A percentile compares a stretch with the other conserved stretches of the same genome.
phyloP scores from a whole-genome alignment of 106 monocot genomes.

The Narthecium ossifragum region DNA sequence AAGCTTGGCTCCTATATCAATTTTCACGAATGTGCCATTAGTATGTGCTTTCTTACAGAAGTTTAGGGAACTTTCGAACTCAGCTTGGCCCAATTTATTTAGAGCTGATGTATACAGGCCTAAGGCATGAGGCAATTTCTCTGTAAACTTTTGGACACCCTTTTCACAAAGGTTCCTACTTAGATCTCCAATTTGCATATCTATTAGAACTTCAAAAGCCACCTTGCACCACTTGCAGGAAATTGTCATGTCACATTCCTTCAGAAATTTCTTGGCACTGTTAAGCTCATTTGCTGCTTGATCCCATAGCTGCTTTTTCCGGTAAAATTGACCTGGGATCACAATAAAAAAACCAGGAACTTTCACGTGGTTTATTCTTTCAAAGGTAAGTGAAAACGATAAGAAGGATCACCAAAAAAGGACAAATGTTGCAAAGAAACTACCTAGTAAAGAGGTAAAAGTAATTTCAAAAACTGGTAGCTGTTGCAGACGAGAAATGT shows the following conservation, averaged over 20 bases:
- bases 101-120: conserved; percentile 15
- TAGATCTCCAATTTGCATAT: conserved; percentile 21
- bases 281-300: conserved; percentile 21
- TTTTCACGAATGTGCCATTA: background rate
- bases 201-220: conserved; percentile 8
- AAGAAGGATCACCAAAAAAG: background rate
- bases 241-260: background rate
- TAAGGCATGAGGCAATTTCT: conserved; percentile 1
- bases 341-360: background rate
- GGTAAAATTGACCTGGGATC: conserved; percentile 21
- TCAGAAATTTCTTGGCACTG: conserved; percentile 11
- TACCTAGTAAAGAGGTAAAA: conserved; percentile 21
- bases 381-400: background rate
- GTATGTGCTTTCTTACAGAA: background rate
- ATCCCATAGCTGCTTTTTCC: conserved; percentile 24
- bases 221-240: conserved; percentile 24
- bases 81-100: conserved; percentile 7
- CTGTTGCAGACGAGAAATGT: conserved; percentile 3
- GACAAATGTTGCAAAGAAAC: background rate
- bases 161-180: conserved; percentile 8
- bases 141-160: background rate
- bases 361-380: background rate
- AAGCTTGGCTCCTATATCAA: background rate
- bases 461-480: conserved; percentile 7
- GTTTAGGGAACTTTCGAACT: background rate